Base-by-base conservation (phyloP, 1,284 basidiomycete species). In the Apiotrichum sp. region DNA sequence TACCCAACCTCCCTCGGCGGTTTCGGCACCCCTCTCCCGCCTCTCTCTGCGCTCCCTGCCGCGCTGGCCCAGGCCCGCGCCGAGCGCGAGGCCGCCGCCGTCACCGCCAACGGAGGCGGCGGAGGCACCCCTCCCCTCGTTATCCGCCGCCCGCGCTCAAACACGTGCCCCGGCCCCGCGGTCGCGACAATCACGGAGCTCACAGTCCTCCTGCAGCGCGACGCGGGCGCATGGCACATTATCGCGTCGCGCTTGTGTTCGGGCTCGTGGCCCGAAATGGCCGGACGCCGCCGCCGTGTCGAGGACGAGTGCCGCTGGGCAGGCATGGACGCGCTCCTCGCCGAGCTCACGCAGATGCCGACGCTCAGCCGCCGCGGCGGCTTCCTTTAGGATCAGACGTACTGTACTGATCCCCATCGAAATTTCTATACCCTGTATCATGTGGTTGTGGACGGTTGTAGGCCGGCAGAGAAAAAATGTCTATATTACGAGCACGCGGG, bases 221-320 rank as follows among this genome's bases (percentile, higher is more conserved):
- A 69, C 47, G 66, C 68, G 1, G 50, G 58, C 16, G 52, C 61
- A 14, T 69, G 63, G 59, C 68, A 69, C 57, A 52, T 55, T 6
- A 63, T 69, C 46, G 63, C 65, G 10, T 57, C 60, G 36, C 53
- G 66, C 5, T 57, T 69, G 9, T 56, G 65, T 41, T 53, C 59
- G 3, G 67, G 67, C 3, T 29, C 35, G 29, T 69, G 66, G 62
- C 59, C 59, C 6, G 38, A 42, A 13, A 56, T 61, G 16, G 59
- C 58, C 32, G 56, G 51, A 32, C 29, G 41, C 14, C 48, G 59
- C 16, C 52, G 51, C 8, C 53, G 63, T 29, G 58, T 68, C 13
- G 57, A 61, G 34, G 61, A 63, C 38, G 66, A 68, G 55, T 56
- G 63, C 31, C 50, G 42, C 38, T 66, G 65, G 66, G 53, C 63